Conservation (phyloP, 768 basidiomycete species). For the Nidula microcarpa region DNA sequence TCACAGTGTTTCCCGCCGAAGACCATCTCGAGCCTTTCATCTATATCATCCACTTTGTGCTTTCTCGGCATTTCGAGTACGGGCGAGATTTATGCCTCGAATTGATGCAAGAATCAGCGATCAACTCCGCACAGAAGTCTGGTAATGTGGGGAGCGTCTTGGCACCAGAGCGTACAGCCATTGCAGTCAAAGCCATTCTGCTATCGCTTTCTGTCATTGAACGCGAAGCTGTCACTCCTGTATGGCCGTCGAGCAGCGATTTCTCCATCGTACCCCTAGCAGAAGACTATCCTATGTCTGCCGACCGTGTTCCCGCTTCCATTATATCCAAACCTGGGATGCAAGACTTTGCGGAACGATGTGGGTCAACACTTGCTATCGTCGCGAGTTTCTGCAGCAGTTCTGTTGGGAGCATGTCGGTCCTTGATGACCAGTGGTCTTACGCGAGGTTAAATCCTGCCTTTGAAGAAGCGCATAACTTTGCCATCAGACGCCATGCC, state of each 20-base stretch:
- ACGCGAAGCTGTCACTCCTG: constrained; percentile 62
- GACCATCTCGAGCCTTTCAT: constrained; percentile 75
- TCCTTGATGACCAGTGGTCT: constrained; percentile 85
- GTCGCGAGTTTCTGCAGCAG: constrained; percentile 61
- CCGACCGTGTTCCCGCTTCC: constrained; percentile 54
- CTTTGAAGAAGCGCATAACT: constrained; percentile 70
- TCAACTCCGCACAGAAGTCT: constrained; percentile 37
- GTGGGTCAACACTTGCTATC: constrained; percentile 49
- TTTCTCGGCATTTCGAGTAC: constrained; percentile 81
- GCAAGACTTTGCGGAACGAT: constrained; percentile 68
- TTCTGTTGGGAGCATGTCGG: constrained; percentile 68
- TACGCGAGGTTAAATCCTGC: constrained; percentile 52
- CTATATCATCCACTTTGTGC: constrained; percentile 77
- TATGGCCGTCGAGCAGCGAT: constrained; percentile 77
- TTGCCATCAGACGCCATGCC: constrained; percentile 63
- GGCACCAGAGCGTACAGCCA: constrained; percentile 69
- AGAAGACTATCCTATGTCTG: constrained; percentile 70
- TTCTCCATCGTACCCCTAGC: constrained; percentile 52
- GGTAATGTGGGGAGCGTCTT: constrained; percentile 38
- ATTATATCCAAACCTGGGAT: constrained; percentile 63
- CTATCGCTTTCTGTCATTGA: constrained; percentile 71
- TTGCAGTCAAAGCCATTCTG: constrained; percentile 76
- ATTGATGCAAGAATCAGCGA: constrained; percentile 67
- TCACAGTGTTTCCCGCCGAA: constrained; percentile 61
- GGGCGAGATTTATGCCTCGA: constrained; percentile 81